Conservation (phyloP, 1,284 basidiomycete genomes). For the Cutaneotrichosporon sp. region DNA sequence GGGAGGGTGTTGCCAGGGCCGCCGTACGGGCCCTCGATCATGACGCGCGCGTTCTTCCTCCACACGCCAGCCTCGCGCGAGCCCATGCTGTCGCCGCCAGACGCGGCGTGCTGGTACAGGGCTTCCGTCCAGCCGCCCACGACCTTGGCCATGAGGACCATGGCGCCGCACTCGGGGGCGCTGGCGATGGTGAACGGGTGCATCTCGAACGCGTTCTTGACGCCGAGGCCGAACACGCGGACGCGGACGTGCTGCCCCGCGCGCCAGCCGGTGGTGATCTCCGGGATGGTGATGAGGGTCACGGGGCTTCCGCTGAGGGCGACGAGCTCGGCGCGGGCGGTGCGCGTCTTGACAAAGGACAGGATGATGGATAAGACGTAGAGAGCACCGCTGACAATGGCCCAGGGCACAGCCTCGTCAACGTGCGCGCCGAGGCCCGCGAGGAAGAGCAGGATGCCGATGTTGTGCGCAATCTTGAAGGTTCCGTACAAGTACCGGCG, state of each 20-base stretch:
- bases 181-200: conserved; percentile 56
- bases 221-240: conserved; percentile 42
- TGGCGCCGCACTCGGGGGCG: conserved; percentile 47
- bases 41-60: conserved; percentile 26
- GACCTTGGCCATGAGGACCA: conserved; percentile 48
- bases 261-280: conserved; percentile 51
- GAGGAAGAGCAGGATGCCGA: conserved; percentile 26
- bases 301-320: conserved; percentile 42
- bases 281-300: conserved; percentile 46
- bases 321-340: conserved; percentile 42
- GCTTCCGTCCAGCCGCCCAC: conserved; percentile 49
- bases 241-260: conserved; percentile 55
- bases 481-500: conserved; percentile 38
- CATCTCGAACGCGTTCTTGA: conserved; percentile 34
- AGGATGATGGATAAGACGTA: conserved; percentile 52
- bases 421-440: conserved; percentile 18
- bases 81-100: neutral
- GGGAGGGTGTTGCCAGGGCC: conserved; percentile 48
- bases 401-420: conserved; percentile 64
- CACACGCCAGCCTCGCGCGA: conserved; percentile 13
- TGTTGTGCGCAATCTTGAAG: conserved; percentile 57
- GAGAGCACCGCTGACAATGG: conserved; percentile 62
- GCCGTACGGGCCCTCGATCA: conserved; percentile 52
- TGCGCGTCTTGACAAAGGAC: conserved; percentile 43
- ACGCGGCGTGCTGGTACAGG: conserved; percentile 36